Conservation (phyloP, 192 early-diverging fungal species). For the Entophlyctis luteolus region DNA sequence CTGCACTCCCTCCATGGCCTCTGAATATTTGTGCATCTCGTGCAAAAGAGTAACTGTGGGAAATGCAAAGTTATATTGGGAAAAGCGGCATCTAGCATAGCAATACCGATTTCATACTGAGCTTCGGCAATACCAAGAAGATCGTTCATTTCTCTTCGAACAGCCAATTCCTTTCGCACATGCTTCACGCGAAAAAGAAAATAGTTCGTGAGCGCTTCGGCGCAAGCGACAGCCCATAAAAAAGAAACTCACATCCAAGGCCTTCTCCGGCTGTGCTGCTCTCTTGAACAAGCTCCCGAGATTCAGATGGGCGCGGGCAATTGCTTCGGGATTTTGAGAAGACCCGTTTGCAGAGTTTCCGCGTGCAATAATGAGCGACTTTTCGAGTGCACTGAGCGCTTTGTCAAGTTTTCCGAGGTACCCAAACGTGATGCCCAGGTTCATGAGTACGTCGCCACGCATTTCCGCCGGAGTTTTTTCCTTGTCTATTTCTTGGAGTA, state of each 20-base stretch:
- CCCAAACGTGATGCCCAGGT: slow-evolving; percentile 6
- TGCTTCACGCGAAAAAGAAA: not conserved
- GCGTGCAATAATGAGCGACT: not conserved
- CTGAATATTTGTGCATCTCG: slow-evolving; percentile 9
- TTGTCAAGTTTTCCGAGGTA: not conserved
- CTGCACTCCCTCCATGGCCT: not conserved
- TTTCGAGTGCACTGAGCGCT: not conserved
- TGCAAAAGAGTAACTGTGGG: not conserved
- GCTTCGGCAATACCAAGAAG: slow-evolving; percentile 1
- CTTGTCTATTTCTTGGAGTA: not conserved
- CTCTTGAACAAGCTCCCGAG: not conserved
- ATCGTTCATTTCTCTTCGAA: slow-evolving; percentile 3
- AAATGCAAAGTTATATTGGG: too few relatives aligned
- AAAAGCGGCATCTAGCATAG: not conserved
- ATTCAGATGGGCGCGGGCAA: slow-evolving; percentile 2
- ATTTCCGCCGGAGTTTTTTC: not conserved
- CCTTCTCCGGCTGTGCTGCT: not conserved
- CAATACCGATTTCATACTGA: slow-evolving; percentile 13
- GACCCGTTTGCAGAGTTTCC: not conserved
- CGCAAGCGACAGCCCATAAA: too few relatives aligned
- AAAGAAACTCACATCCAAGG: not conserved
- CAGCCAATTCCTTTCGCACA: not conserved
- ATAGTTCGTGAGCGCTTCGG: too few relatives aligned
- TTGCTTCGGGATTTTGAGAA: not conserved
- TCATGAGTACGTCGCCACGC: slow-evolving; percentile 11